phyloP scores from a whole-genome alignment of 2,329 filamentous ascomycete genomes.

The Didymella arachidicola region DNA sequence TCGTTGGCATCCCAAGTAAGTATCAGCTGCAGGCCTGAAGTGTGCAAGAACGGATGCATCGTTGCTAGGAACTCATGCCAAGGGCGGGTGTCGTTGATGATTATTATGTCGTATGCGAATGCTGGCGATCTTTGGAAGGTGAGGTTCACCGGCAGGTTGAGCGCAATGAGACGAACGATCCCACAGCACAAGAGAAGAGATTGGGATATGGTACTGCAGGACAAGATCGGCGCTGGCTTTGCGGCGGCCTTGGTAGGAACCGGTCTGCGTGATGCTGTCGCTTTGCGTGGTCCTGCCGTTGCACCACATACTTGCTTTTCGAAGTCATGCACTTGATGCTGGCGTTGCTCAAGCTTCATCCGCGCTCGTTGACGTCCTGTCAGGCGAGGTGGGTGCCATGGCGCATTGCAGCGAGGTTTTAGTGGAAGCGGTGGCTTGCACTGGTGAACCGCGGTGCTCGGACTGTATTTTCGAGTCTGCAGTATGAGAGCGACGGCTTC shows the following conservation, averaged over 20 bases:
- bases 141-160: background rate
- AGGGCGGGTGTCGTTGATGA: background rate
- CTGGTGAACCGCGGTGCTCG: background rate
- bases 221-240: background rate
- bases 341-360: background rate
- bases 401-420: background rate
- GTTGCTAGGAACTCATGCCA: background rate
- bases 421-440: too few species aligned
- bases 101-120: background rate
- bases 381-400: background rate
- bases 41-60: background rate
- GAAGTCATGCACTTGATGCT: background rate
- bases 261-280: background rate
- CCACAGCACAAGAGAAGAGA: background rate
- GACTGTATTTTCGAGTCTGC: background rate
- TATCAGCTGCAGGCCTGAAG: background rate
- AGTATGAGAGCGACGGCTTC: slow-evolving; percentile 3
- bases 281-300: background rate
- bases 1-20: background rate
- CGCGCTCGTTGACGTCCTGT: background rate
- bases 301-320: background rate
- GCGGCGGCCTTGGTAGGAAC: background rate
- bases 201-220: background rate
- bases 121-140: background rate
- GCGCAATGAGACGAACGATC: background rate